phyloP scores from a whole-genome alignment of 1,284 basidiomycete genomes.

The Clitocybe nebularis region DNA sequence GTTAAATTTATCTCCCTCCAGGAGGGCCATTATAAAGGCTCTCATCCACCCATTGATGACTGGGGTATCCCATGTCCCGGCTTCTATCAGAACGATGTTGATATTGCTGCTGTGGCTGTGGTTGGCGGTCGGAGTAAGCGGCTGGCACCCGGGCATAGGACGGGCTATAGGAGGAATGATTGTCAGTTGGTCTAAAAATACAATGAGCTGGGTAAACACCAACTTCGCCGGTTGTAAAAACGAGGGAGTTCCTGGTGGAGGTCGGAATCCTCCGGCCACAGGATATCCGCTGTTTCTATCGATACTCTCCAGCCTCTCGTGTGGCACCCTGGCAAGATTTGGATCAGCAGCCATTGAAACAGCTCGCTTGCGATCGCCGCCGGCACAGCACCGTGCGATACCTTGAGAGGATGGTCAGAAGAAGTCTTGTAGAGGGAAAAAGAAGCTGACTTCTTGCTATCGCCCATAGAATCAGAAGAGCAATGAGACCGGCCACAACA shows the following conservation, averaged over 20 bases:
- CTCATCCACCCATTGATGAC: constrained; percentile 43
- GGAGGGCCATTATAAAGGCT: constrained; percentile 37
- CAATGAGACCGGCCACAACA: constrained; percentile 62
- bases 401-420: constrained; percentile 4
- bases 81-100: constrained; percentile 6
- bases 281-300: constrained; percentile 20
- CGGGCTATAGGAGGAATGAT: constrained; percentile 15
- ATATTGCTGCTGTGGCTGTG: neutral
- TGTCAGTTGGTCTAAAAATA: neutral
- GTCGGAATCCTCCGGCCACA: constrained; percentile 11
- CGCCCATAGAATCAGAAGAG: constrained; percentile 47
- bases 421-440: neutral
- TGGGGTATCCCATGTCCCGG: constrained; percentile 19
- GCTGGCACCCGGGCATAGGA: constrained; percentile 26
- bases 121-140: neutral
- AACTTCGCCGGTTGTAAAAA: constrained; percentile 15
- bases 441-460: constrained; percentile 31
- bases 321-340: constrained; percentile 19
- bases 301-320: constrained; percentile 28
- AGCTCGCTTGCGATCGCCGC: constrained; percentile 10
- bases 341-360: constrained; percentile 10
- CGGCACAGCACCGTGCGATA: constrained; percentile 25
- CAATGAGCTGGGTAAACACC: neutral
- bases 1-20: constrained; percentile 15
- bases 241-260: constrained; percentile 13